A percentile compares a stretch with the other conserved stretches of the same genome.
These are phyloP conservation scores for Phytophthora chlamydospora DNA, from an alignment of 352 stramenopile species.

Conservation along the genomic window DNA sequence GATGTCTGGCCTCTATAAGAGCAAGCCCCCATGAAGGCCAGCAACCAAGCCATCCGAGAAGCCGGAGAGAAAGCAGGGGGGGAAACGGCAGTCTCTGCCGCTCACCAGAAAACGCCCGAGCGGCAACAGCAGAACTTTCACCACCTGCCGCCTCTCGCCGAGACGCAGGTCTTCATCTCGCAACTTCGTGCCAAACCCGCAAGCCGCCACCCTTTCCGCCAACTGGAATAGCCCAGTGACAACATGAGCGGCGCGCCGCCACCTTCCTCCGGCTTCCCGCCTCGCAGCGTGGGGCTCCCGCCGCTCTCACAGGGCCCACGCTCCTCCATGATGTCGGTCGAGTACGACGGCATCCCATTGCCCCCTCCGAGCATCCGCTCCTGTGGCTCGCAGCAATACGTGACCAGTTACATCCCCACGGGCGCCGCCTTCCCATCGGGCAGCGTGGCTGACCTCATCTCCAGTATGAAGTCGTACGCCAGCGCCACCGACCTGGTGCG, in stretches of 20 bases:
- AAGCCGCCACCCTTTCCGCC: slow-evolving; percentile 14
- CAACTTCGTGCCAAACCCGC: slow-evolving; percentile 27
- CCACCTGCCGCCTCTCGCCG: slow-evolving; percentile 5
- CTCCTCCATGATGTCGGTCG: slow-evolving; percentile 60
- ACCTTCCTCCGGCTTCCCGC: slow-evolving; percentile 32
- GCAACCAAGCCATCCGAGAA: slow-evolving; percentile 8
- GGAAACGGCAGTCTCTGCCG: slow-evolving; percentile 35
- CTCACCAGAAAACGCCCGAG: slow-evolving; percentile 15
- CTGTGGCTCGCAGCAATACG: slow-evolving; percentile 77
- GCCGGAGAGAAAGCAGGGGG: slow-evolving; percentile 1
- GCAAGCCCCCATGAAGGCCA: background rate
- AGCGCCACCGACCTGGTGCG: slow-evolving; percentile 77
- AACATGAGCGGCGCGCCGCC: slow-evolving; percentile 32
- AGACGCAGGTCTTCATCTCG: slow-evolving; percentile 26
- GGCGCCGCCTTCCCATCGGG: slow-evolving; percentile 55
- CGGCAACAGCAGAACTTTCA: slow-evolving; percentile 4
- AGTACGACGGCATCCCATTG: slow-evolving; percentile 65
- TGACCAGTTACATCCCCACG: slow-evolving; percentile 79
- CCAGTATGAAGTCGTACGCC: slow-evolving; percentile 79
- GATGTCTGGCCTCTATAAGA: slow-evolving; percentile 22
- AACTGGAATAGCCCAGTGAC: background rate
- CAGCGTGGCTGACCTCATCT: slow-evolving; percentile 78
- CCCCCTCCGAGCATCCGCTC: slow-evolving; percentile 74
- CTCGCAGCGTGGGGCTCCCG: slow-evolving; percentile 32
- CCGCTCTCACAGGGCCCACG: slow-evolving; percentile 42